Base-by-base conservation (phyloP, 2,329 filamentous ascomycete genomes). In the Colletotrichum siamense region DNA sequence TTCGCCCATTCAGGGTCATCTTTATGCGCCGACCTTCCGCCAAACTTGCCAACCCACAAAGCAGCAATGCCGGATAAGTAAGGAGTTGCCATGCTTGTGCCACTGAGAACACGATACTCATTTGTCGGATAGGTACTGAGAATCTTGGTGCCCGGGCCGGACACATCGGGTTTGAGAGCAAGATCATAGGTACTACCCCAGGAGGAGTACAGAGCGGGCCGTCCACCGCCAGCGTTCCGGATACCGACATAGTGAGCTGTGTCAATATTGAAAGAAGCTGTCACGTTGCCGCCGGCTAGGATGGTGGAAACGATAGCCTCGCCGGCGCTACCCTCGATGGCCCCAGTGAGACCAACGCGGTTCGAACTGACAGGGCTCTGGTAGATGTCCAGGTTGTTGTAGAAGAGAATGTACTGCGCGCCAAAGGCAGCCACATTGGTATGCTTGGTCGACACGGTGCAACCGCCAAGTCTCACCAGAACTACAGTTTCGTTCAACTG, bases 251-350 rank as follows among this genome's bases (percentile, higher is more conserved):
- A 71, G 36, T 65, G 59, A 16, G 57, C 57, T 12, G 69, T 64
- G 26, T 65, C 62, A 18, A 55, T n/a, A 12, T 64, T 49, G 64
- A 85, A 84, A 34, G 81, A 78, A 16, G 84, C 80, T 1, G 84
- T 83, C 1, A 89, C 86, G 81, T 88, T 88, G 59, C 83, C 87
- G 1, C 82, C 82, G 10, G 81, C 88, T 13, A 80, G 44, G 64
- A 89, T 80, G 2, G 82, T 81, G 0, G 79, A 49, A 2, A 84
- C 83, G 2, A 83, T 79, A 1, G 77, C 78, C 5, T 75, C 77
- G 9, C 82, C 82, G 3, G 67, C 61, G 0, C 79, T 77, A 3
- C 85, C 82, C 49, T 86, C 82, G 9, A 86, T 68, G n/a, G 30
- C 65, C 8, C 65, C 65, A 16, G 65, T 68, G 5, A 68, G 65